phyloP scores from a whole-genome alignment of 345 rosid genomes.

The Linum tenue region DNA sequence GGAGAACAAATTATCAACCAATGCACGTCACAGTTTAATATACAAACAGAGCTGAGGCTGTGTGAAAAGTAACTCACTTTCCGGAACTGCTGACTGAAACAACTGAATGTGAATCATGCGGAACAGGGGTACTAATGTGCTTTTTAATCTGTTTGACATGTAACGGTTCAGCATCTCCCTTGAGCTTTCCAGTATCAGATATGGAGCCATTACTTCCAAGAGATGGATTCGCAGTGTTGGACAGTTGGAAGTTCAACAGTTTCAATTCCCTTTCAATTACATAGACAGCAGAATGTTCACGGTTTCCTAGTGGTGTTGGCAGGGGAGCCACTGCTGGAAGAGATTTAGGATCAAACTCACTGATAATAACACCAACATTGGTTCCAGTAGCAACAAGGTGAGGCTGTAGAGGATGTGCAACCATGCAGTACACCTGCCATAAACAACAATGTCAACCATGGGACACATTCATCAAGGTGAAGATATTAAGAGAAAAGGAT shows the following conservation, averaged over 20 bases:
- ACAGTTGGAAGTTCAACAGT: constrained; percentile 76
- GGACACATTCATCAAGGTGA: not conserved
- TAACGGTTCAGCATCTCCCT: constrained; percentile 71
- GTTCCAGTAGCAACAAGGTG: constrained; percentile 97
- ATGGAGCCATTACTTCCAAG: constrained; percentile 85
- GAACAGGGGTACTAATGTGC: constrained; percentile 91
- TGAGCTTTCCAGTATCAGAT: constrained; percentile 71
- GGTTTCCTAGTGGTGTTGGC: constrained; percentile 65
- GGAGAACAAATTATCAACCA: not conserved
- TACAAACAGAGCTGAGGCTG: constrained; percentile 1
- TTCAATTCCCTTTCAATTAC: constrained; percentile 86
- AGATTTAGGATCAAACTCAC: constrained; percentile 91
- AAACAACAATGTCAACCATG: constrained; percentile 21
- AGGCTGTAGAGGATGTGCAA: constrained; percentile 94
- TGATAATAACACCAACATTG: constrained; percentile 81
- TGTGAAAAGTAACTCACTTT: constrained; percentile 49
- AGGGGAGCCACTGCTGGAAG: constrained; percentile 88
- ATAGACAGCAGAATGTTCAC: constrained; percentile 91
- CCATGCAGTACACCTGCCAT: constrained; percentile 92
- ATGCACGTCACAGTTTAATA: not conserved
- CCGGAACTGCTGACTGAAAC: constrained; percentile 96
- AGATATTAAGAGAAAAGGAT: not conserved
- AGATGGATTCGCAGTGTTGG: constrained; percentile 67
- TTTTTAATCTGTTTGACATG: constrained; percentile 78
- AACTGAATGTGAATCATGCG: constrained; percentile 91